A percentile compares a stretch with the other conserved stretches of the same genome.
These are phyloP conservation scores for Leptodermis oblonga DNA, from an alignment of 257 asterid genomes.

Conservation along the genomic window DNA sequence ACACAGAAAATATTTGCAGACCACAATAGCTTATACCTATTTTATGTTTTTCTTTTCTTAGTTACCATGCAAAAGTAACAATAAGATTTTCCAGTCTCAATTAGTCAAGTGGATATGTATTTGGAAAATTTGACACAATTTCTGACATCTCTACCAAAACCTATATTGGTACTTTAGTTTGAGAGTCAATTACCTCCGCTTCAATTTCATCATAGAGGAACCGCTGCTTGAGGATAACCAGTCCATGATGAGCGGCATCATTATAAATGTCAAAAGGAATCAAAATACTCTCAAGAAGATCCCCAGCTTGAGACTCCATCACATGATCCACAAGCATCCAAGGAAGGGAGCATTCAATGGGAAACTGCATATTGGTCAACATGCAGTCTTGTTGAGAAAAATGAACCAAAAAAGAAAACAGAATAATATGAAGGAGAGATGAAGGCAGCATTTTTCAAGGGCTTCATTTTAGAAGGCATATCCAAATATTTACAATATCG, in stretches of 20 bases:
- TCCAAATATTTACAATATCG: not conserved
- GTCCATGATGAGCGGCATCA: conserved; percentile 97
- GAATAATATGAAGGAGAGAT: not conserved
- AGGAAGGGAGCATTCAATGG: conserved; percentile 97
- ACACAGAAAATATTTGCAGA: not conserved
- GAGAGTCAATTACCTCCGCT: conserved; percentile 75
- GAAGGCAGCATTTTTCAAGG: not conserved
- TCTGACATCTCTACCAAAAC: not conserved
- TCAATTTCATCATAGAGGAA: conserved; percentile 97
- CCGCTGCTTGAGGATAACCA: conserved; percentile 90
- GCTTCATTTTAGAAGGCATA: not conserved
- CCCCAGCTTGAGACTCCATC: conserved; percentile 66
- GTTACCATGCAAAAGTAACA: not conserved
- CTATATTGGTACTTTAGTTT: not conserved
- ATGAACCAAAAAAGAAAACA: not conserved
- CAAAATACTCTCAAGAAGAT: conserved; percentile 81
- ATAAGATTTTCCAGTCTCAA: not conserved
- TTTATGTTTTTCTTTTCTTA: not conserved
- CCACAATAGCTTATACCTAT: not conserved
- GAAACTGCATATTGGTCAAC: conserved; percentile 59
- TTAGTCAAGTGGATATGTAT: no score
- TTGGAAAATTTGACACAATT: not conserved
- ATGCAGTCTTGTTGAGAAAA: conserved; percentile 7
- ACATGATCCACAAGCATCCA: conserved; percentile 99
- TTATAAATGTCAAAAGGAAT: conserved; percentile 97